Evolutionary conservation across 257 asterid genomes (phyloP), one percentile per base, ranked within the genome.

Genomic region (Jacaranda mimosifolia): DNA sequence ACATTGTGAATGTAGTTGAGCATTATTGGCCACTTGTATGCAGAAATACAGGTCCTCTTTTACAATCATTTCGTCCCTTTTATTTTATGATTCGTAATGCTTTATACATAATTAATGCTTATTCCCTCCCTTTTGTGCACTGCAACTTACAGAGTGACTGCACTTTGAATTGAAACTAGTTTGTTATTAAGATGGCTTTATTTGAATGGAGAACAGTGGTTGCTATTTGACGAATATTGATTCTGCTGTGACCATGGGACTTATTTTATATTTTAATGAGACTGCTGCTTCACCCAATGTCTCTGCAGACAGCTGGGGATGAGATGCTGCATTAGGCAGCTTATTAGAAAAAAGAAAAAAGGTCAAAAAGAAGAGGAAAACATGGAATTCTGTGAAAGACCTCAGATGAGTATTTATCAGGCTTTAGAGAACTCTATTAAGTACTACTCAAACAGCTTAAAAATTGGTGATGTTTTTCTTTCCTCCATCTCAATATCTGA

Each of bases 31-130:
- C 42, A 65, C 69, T 65, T 63, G 43, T 77, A 55, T 77, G 64
- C 69, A 70, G 52, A 74, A 46, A 70, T 68, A 58, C 70, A 69
- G 35, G 52, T 57, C 63, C 48, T 77, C 59, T 70, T 40, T 69
- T 68, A 52, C 32, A 43, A 36, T 5, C 12, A 59, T 55, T 70
- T 10, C 63, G 72, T 77, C 56, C 3, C 19, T 72, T 17, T 67
- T 52, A 63, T 45, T 53, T 15, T 42, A 71, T 76, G 49, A 60
- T 64, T 56, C 21, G 26, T 68, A 11, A 17, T 53, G 56, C 35
- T 72, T 43, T 71, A 19, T 15, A 52, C 62, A 65, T 49, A 12
- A 21, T 10, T 73, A 75, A 48, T 49, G 42, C 52, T 46, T 52
- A 35, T 40, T 19, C 46, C 59, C 39, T 36, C 63, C 76, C 32